Base-by-base conservation (phyloP, 2,329 filamentous ascomycete genomes). In the Pseudogymnoascus sp. region DNA sequence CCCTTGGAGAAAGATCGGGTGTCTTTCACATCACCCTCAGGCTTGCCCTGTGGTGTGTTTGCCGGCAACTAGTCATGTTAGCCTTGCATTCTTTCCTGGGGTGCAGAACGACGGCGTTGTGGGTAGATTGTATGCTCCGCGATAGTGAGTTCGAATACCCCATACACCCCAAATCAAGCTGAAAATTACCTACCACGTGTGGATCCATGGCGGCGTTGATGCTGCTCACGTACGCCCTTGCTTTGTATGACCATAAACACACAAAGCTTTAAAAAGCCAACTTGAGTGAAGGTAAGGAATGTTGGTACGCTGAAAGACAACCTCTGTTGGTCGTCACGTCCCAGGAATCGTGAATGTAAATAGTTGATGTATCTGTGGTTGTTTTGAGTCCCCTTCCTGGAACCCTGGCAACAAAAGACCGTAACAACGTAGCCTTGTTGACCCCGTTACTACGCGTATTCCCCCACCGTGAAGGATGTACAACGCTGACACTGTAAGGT, bases 321-420 rank as follows among this genome's bases (percentile, higher is more conserved):
- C 4, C 44, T 50, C 21, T 50, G 21, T 29, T 29, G 24, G 14
- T 53, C 42, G 44, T 53, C 44, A 53, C 47, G 26, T 56, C 47
- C 47, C 16, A 16, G 24, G 14, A 56, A 56, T 19, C 8, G 47
- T 5, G 47, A 33, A 56, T 16, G 47, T 56, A 56, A 56, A 31
- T 56, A 56, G 47, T 56, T 33, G n/a, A 31, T 19, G 47, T 33
- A 56, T 19, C 10, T 24, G 47, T 56, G 47, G 47, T 56, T 5
- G 76, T 69, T 8, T 82, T 85, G 64, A 87, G 71, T 35, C 68
- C 68, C 61, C 68, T 71, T 8, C 26, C 60, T 68, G 64, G 60
- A 68, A 71, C 2, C 67, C 68, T n/a, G 47, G 31, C 11, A 66
- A 65, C 35, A 61, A 81, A 56, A n/a, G 47, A 19, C 82, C 83